phyloP scores from a whole-genome alignment of 805 yeast genomes.

The Scheffersomyces spartinae region DNA sequence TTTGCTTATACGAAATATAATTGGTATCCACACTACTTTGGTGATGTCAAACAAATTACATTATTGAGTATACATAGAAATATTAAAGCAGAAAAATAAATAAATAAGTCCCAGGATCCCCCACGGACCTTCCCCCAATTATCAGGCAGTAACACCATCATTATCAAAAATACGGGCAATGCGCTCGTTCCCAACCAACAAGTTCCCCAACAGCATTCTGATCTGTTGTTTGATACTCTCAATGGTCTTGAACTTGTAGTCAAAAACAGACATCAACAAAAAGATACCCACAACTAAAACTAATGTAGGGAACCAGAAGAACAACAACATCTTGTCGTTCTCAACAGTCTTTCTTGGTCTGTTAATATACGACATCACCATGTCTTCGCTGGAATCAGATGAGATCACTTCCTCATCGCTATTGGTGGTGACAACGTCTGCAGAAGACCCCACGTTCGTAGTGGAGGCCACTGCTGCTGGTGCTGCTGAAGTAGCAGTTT shows the following conservation, averaged over 20 bases:
- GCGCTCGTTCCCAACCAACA: conserved; percentile 33
- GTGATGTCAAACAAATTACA: too few relatives aligned
- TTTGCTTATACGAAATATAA: too few relatives aligned
- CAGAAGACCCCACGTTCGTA: too few relatives aligned
- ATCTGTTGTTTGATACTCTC: conserved; percentile 21
- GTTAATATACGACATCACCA: conserved; percentile 30
- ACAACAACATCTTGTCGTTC: conserved; percentile 75
- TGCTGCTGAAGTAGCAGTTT: too few relatives aligned
- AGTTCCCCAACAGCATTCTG: conserved; percentile 27
- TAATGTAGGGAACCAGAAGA: conserved; percentile 83
- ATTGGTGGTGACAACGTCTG: too few relatives aligned
- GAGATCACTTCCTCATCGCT: conserved; percentile 21
- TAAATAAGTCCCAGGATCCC: too few relatives aligned
- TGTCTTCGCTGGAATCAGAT: conserved; percentile 32
- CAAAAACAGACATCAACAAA: conserved; percentile 30
- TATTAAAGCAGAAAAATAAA: too few relatives aligned
- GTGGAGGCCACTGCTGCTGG: too few relatives aligned
- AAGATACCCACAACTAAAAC: conserved; percentile 42
- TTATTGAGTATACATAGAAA: too few relatives aligned
- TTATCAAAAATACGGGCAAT: conserved; percentile 24
- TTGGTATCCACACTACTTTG: too few relatives aligned
- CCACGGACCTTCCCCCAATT: too few relatives aligned
- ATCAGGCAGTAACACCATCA: too few relatives aligned
- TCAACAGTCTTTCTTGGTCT: conserved; percentile 37
- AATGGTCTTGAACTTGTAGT: conserved; percentile 23